Conservation (phyloP, 306 rosid species). For the Cucurbita argyrosperma region DNA sequence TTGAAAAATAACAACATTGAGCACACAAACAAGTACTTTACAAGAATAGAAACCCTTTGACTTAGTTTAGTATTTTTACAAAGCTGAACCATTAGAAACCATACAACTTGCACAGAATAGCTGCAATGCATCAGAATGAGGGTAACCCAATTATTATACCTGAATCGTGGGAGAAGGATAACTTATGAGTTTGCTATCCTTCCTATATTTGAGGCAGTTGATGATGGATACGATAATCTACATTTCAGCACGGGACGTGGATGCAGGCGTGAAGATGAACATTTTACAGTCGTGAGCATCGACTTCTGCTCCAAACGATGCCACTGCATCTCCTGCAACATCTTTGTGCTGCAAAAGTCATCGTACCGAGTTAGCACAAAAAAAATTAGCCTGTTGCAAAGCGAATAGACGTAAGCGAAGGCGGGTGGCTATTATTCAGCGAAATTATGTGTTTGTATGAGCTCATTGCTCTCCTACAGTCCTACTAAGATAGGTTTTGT, state of each 20-base stretch:
- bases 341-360: slow-evolving; percentile 52
- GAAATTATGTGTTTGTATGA: background rate
- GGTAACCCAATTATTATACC: background rate
- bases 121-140: background rate
- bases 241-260: background rate
- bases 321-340: slow-evolving; percentile 27
- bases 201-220: background rate
- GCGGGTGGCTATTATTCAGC: background rate
- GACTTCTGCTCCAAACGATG: slow-evolving; percentile 51
- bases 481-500: background rate
- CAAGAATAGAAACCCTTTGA: background rate
- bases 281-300: slow-evolving; percentile 44
- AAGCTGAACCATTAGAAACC: background rate
- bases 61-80: background rate
- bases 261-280: slow-evolving; percentile 44
- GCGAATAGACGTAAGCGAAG: background rate
- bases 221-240: background rate
- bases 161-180: background rate
- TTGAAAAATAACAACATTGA: background rate
- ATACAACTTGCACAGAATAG: background rate
- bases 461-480: background rate
- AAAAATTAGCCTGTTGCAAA: background rate
- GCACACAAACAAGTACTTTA: background rate
- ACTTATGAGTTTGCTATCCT: background rate
- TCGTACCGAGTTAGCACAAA: slow-evolving; percentile 6